These are phyloP conservation scores for Aspergillus aculeatinus DNA, from an alignment of 2,329 filamentous ascomycete species.

Conservation along the genomic window DNA sequence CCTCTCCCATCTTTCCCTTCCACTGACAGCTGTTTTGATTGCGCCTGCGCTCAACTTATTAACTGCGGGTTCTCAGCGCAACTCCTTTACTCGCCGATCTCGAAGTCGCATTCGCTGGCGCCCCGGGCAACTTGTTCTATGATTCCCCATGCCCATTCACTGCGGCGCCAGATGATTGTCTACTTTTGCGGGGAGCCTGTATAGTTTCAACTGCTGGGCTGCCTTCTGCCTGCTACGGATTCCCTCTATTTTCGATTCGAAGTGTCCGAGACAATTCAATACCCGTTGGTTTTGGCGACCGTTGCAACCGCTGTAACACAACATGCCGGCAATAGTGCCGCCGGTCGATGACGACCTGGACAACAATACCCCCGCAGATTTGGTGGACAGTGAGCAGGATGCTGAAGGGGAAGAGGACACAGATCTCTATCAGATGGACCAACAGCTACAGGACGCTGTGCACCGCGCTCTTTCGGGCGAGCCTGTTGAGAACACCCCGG, in stretches of 20 bases:
- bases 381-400: slow-evolving; percentile 44
- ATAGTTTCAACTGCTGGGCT: slow-evolving; percentile 29
- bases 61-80: not conserved
- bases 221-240: slow-evolving; percentile 16
- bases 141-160: slow-evolving; percentile 27
- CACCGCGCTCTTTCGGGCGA: slow-evolving; percentile 38
- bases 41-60: slow-evolving; percentile 9
- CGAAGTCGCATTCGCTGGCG: slow-evolving; percentile 11
- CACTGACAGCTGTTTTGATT: slow-evolving; percentile 15
- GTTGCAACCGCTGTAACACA: slow-evolving; percentile 30
- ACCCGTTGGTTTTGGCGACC: slow-evolving; percentile 38
- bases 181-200: slow-evolving; percentile 25
- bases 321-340: slow-evolving; percentile 44
- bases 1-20: slow-evolving; percentile 21
- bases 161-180: slow-evolving; percentile 29
- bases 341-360: slow-evolving; percentile 38
- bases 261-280: slow-evolving; percentile 7
- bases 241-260: not conserved
- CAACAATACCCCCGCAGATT: slow-evolving; percentile 32
- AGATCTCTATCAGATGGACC: slow-evolving; percentile 42
- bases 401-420: slow-evolving; percentile 47
- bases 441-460: slow-evolving; percentile 40
- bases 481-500: slow-evolving; percentile 27
- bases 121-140: slow-evolving; percentile 16
- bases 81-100: not conserved